Conservation (phyloP, 2,329 filamentous ascomycete species). For the Lachnellula occidentalis region DNA sequence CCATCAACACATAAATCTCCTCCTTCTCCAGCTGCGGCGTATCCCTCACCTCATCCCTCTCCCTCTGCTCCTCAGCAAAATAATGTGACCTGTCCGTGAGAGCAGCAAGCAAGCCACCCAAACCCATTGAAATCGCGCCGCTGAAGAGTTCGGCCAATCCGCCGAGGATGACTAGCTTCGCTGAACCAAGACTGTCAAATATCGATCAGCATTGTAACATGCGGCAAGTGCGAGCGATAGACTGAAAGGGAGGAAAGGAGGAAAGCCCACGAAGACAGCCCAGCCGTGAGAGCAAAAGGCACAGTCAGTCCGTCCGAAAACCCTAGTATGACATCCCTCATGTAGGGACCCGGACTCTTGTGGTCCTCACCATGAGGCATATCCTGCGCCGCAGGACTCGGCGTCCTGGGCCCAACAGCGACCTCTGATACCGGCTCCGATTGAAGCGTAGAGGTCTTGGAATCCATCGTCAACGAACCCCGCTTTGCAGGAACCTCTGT, state of each 20-base stretch:
- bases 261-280: constrained; percentile 48
- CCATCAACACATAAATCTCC: constrained; percentile 37
- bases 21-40: constrained; percentile 32
- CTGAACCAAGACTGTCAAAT: constrained; percentile 37
- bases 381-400: constrained; percentile 58
- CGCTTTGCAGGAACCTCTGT: too few species aligned
- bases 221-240: background rate
- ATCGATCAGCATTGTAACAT: constrained; percentile 9
- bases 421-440: background rate
- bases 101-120: constrained; percentile 52
- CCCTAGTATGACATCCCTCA: constrained; percentile 34
- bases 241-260: too few species aligned
- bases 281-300: constrained; percentile 72
- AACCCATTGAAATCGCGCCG: constrained; percentile 55
- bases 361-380: constrained; percentile 35
- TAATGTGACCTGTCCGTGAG: constrained; percentile 36
- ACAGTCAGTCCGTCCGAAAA: constrained; percentile 74
- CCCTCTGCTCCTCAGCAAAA: constrained; percentile 34
- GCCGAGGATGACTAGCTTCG: constrained; percentile 47
- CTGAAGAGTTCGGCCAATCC: constrained; percentile 54
- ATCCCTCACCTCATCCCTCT: constrained; percentile 33
- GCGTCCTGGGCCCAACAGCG: constrained; percentile 33
- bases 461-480: background rate
- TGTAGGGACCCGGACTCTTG: too few species aligned
- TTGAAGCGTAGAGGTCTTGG: background rate